Conservation (phyloP, 2,329 filamentous ascomycete species). For the Gyromitra esculenta region DNA sequence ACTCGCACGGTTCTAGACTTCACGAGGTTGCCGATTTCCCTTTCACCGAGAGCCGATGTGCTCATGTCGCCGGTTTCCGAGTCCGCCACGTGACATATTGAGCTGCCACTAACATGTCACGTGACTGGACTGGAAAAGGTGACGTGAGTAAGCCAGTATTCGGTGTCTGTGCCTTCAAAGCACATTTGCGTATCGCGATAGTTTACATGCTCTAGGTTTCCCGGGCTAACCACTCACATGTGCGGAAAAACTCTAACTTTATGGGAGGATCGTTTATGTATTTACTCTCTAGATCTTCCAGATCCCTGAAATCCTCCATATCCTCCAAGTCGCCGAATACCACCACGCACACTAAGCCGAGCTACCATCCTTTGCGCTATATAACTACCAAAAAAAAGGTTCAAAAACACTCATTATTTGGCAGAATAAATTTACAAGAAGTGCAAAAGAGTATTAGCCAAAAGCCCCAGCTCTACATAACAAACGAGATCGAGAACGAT, state of each 20-base stretch:
- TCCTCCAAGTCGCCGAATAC: not conserved
- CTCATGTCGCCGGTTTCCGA: too few relatives aligned
- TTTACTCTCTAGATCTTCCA: conserved; percentile 11
- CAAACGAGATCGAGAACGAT: not conserved
- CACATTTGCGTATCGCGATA: not conserved
- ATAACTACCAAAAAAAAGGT: not conserved
- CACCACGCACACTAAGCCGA: not conserved
- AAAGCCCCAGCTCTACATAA: not conserved
- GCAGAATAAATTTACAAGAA: not conserved
- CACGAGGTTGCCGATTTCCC: not conserved
- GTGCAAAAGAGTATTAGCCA: not conserved
- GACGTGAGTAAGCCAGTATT: not conserved
- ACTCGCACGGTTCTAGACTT: not conserved
- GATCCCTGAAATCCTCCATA: not conserved
- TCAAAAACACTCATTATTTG: not conserved
- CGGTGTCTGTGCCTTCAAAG: not conserved
- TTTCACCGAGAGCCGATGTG: not conserved
- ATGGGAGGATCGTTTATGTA: conserved; percentile 2
- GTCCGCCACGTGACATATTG: too few relatives aligned
- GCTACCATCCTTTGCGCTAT: not conserved
- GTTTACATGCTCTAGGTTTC: not conserved
- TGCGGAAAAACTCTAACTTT: not conserved
- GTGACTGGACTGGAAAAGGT: too few relatives aligned
- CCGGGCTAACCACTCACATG: too few relatives aligned
- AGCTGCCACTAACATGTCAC: too few relatives aligned